Evolutionary conservation across 2,329 filamentous ascomycete genomes (phyloP).

Genomic region (Colletotrichum lupini): DNA sequence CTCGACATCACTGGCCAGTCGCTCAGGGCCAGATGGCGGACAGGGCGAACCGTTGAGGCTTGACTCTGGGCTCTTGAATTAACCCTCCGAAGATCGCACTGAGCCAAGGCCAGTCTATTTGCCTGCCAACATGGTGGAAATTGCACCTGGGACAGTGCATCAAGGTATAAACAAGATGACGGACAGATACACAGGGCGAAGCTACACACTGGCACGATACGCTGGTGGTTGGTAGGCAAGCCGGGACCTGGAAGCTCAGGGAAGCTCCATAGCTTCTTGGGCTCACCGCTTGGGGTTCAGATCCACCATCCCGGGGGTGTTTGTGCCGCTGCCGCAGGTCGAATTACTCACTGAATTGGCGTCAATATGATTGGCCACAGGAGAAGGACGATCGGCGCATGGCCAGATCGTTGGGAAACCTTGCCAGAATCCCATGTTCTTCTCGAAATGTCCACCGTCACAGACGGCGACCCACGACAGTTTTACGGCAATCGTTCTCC

Average conservation of each 20-base stretch:
- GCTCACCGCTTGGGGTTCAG: conserved; percentile 32
- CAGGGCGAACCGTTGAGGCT: neutral
- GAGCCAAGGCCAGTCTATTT: conserved; percentile 7
- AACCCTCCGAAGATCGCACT: conserved; percentile 1
- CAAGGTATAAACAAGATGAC: neutral
- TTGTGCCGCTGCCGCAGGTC: conserved; percentile 6
- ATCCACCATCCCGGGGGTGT: conserved; percentile 7
- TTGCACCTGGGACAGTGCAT: neutral
- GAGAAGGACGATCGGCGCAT: conserved; percentile 19
- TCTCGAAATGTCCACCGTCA: neutral
- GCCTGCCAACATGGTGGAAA: neutral
- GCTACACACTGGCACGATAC: neutral
- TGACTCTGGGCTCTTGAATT: neutral
- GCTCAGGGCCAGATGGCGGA: neutral
- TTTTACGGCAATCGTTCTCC: neutral
- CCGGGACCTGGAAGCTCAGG: neutral
- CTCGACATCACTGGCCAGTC: neutral
- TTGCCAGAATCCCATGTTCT: neutral
- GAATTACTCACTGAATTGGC: conserved; percentile 24
- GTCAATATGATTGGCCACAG: conserved; percentile 19
- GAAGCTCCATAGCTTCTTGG: neutral
- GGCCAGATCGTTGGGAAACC: conserved; percentile 35
- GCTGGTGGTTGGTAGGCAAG: neutral
- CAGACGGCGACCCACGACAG: neutral
- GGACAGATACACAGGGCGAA: neutral